Evolutionary conservation across 495 filamentous ascomycete species (phyloP), one percentile per base, ranked within the genome.

Genomic region (Elasticomyces elasticus): DNA sequence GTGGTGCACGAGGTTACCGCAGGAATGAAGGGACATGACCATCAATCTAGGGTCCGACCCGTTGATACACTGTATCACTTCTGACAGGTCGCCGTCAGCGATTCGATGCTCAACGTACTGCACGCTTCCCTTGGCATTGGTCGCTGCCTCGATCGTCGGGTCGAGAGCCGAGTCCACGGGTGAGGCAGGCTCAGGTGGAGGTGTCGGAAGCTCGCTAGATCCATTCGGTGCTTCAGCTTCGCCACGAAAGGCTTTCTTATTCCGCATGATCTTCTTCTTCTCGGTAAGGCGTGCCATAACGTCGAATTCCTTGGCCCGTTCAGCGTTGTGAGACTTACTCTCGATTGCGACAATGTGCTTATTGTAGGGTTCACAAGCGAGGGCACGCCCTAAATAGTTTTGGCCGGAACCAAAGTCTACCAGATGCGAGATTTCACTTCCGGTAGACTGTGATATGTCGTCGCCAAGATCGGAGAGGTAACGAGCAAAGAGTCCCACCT

Each of bases 331-430:
- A 45, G 84, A 79, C 61, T 81, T 85, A 59, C 87, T 86, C 67
- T 98, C 92, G 57, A 98, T 85, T 13, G 92, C 92, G 54, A 96
- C 79, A 49, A 97, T 85, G 60, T 88, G 79, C 61, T 81, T 82
- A 57, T 88, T 85, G 66, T 94, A 94, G 0, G 90, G 89, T 46
- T 81, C 74, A 57, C 81, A 85, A 11, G 92, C 91, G 41, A 98
- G 69, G 1, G 87, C 84, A 40, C 92, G 80, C 11, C 92, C 90
- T 1, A 98, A 79, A 64, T 98, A 98, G 61, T 92, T 96, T 64
- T 96, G 92, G 0, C 92, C 92, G 45, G 87, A 94, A 22, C 92
- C 92, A 67, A 95, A 95, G 68, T 98, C 92, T 49, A 96, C 81
- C 52, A 96, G 78, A 71, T 97, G 90, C 0, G 88, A 87, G 48